A percentile compares a stretch with the other conserved stretches of the same genome.
Conservation (phyloP, 2,329 filamentous ascomycete genomes). For the Hypoxylon sp. region DNA sequence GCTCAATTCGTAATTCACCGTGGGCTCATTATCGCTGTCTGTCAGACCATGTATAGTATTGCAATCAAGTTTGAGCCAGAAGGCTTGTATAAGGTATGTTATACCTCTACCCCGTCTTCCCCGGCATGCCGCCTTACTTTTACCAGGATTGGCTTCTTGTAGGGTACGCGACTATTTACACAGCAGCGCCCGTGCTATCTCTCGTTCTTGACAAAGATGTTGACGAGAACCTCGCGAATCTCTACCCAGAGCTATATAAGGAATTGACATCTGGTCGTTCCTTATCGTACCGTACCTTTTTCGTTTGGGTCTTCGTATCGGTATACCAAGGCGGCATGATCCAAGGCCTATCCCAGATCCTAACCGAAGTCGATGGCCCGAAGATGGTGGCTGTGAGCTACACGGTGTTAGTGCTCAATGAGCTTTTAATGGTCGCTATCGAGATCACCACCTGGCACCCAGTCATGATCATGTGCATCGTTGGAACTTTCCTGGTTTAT, state of each 20-base stretch:
- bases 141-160: slow-evolving; percentile 90
- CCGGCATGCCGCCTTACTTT: slow-evolving; percentile 44
- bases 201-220: slow-evolving; percentile 96
- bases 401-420: slow-evolving; percentile 92
- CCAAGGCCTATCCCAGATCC: slow-evolving; percentile 91
- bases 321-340: slow-evolving; percentile 97
- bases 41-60: slow-evolving; percentile 97
- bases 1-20: slow-evolving; percentile 99
- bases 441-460: slow-evolving; percentile 98
- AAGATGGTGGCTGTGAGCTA: slow-evolving; percentile 93
- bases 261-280: slow-evolving; percentile 92
- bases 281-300: slow-evolving; percentile 93
- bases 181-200: slow-evolving; percentile 91
- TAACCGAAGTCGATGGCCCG: slow-evolving; percentile 81
- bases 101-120: neutral
- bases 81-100: slow-evolving; percentile 82
- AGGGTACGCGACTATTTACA: slow-evolving; percentile 96
- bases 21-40: slow-evolving; percentile 93
- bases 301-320: slow-evolving; percentile 94
- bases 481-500: slow-evolving; percentile 87
- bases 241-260: slow-evolving; percentile 98
- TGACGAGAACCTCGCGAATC: slow-evolving; percentile 90
- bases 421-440: slow-evolving; percentile 96
- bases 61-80: slow-evolving; percentile 93
- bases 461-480: slow-evolving; percentile 86